Evolutionary conservation across 2,329 filamentous ascomycete genomes (phyloP).

Genomic region (Immersiporthe knoxdaviesiana): DNA sequence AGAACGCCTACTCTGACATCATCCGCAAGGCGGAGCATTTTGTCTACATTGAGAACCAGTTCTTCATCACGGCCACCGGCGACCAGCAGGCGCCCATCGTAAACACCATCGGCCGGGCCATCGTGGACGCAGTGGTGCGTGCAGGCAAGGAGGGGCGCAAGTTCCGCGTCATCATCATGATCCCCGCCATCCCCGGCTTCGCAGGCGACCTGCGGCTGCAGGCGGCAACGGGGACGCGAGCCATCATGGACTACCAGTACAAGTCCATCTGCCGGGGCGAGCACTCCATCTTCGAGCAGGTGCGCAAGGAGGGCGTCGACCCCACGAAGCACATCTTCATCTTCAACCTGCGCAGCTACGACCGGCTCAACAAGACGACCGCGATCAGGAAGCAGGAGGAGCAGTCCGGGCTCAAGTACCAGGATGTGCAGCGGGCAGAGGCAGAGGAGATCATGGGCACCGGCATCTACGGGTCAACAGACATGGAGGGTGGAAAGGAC

Average conservation of each 20-base stretch:
- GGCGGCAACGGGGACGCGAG: slow-evolving; percentile 81
- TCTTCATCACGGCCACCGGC: slow-evolving; percentile 94
- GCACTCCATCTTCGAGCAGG: slow-evolving; percentile 84
- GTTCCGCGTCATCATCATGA: slow-evolving; percentile 87
- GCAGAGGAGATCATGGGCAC: slow-evolving; percentile 87
- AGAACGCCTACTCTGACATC: slow-evolving; percentile 82
- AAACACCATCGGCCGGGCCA: slow-evolving; percentile 85
- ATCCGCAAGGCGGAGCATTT: slow-evolving; percentile 89
- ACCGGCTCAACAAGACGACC: slow-evolving; percentile 83
- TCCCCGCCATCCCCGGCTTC: slow-evolving; percentile 91
- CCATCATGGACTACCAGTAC: slow-evolving; percentile 99
- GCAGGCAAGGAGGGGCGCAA: slow-evolving; percentile 83
- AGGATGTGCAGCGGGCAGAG: slow-evolving; percentile 83
- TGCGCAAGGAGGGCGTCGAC: slow-evolving; percentile 73
- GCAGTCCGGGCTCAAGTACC: slow-evolving; percentile 79
- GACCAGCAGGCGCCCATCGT: slow-evolving; percentile 84
- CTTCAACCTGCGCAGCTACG: slow-evolving; percentile 92
- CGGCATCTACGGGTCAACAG: slow-evolving; percentile 65
- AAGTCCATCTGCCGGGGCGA: slow-evolving; percentile 92
- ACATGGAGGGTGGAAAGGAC: slow-evolving; percentile 50
- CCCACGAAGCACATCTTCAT: slow-evolving; percentile 83
- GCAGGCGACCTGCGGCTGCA: slow-evolving; percentile 85
- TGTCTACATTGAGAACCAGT: slow-evolving; percentile 98
- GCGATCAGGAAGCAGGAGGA: slow-evolving; percentile 75
- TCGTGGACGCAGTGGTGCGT: slow-evolving; percentile 85